Base-by-base conservation (phyloP, 257 asterid species). In the Plantago major region DNA sequence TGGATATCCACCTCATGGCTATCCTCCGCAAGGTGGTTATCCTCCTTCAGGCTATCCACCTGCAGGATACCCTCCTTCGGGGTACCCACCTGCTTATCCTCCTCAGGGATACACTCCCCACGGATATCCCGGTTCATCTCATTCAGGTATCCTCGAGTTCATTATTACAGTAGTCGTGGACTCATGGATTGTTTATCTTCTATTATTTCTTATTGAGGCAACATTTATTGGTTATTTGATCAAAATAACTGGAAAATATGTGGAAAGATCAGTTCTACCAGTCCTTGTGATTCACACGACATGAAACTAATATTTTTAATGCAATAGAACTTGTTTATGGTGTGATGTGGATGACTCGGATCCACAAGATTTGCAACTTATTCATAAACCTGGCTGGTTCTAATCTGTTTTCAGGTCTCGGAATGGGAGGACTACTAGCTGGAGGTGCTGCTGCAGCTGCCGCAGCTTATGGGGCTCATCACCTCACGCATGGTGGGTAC, bases 401-500 rank as follows among this genome's bases (percentile, higher is more conserved):
- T 37, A 40, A 11, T 6, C 17, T 16, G 14, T 9, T 58, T 42
- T 50, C 63, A 61, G 66, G 66, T 12, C 42, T 22, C 46, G 66
- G 66, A 33, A n/a, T 61, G 37, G 66, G 66, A 61, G 55, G 55
- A 46, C 42, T 26, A 22, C 15, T 61, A 46, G 46, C 46, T 8
- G 66, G 66, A 17, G 66, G 56, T 26, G 65, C 65, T 26, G 65
- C 65, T 44, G 55, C 42, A 11, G 52, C 52, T 16, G 17, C 52
- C 17, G 52, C 52, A 6, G 60, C 46, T 61, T 61, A 61, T 15
- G 66, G 66, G 56, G 56, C 56, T 7, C 66, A 61, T 55, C 65
- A 44, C 65, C 14, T 60, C 30, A 15, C 43, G 7, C 65, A 60
- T 38, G 66, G 66, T 4, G 66, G 66, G n/a, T 61, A 61, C 30